Conservation (phyloP, 2,329 filamentous ascomycete genomes). For the Botryotinia globosa region DNA sequence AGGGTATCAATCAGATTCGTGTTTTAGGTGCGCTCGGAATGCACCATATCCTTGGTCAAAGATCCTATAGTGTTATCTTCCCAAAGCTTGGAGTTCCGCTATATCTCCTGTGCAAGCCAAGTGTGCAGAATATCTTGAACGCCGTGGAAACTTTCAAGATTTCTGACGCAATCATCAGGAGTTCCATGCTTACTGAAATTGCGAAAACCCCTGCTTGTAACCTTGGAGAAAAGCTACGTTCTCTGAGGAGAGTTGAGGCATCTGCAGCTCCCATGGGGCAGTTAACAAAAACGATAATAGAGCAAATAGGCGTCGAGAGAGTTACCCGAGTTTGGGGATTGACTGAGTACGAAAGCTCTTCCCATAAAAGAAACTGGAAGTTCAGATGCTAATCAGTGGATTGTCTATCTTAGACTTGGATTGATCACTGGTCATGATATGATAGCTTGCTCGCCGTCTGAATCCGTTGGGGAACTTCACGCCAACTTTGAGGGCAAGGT, state of each 20-base stretch:
- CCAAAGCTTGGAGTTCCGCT: conserved; percentile 49
- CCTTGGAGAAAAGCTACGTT: background rate
- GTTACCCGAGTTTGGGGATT: conserved; percentile 11
- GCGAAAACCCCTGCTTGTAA: background rate
- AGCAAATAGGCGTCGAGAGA: background rate
- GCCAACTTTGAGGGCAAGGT: conserved; percentile 7
- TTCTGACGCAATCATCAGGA: background rate
- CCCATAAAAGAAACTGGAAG: background rate
- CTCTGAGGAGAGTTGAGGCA: background rate
- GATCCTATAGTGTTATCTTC: background rate
- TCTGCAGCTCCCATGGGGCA: background rate
- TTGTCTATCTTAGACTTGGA: background rate
- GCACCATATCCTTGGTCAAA: conserved; percentile 3
- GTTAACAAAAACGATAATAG: background rate
- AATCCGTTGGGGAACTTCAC: background rate
- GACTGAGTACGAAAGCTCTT: background rate
- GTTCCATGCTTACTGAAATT: background rate
- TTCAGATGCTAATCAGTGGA: background rate
- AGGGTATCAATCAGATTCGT: background rate
- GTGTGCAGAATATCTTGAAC: background rate
- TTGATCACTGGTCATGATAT: background rate
- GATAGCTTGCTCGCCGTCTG: background rate
- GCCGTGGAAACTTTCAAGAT: background rate
- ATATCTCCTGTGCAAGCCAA: conserved; percentile 25
- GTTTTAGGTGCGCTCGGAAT: background rate